Evolutionary conservation across 495 filamentous ascomycete genomes (phyloP).

Genomic region (Lasiosphaeria hispida): DNA sequence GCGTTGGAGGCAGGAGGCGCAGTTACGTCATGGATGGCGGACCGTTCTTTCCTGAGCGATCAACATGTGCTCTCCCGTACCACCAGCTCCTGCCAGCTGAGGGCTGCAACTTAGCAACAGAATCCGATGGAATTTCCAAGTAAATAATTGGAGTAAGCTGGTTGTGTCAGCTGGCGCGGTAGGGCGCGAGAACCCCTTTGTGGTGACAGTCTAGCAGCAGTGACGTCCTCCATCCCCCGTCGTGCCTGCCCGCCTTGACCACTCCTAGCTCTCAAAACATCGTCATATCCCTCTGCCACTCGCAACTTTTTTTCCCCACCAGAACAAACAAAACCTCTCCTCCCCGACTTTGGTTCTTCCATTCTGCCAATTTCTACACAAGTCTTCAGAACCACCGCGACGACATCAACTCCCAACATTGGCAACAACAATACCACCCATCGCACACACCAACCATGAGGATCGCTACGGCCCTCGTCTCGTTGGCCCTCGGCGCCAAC

Average conservation of each 20-base stretch:
- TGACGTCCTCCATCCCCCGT: conserved; percentile 26
- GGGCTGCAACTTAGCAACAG: neutral
- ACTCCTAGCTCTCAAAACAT: conserved; percentile 8
- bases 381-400: neutral
- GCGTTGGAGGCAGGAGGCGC: neutral
- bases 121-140: neutral
- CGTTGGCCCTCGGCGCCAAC: conserved; percentile 69
- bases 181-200: neutral
- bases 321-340: neutral
- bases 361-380: neutral
- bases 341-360: neutral
- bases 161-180: too few relatives aligned
- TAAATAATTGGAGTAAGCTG: neutral
- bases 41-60: neutral
- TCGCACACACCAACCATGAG: conserved; percentile 55
- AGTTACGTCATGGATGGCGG: conserved; percentile 10
- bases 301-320: neutral
- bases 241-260: conserved; percentile 4
- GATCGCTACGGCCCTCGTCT: conserved; percentile 65
- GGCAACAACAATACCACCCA: conserved; percentile 9
- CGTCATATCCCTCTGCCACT: conserved; percentile 4
- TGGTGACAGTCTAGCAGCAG: conserved; percentile 15
- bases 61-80: neutral
- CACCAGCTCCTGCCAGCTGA: neutral
- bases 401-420: neutral